Percentiles rank a stretch among this genome's conserved stretches.
Conservation (phyloP, 179 eudicot species). For the Kewa caespitosa region DNA sequence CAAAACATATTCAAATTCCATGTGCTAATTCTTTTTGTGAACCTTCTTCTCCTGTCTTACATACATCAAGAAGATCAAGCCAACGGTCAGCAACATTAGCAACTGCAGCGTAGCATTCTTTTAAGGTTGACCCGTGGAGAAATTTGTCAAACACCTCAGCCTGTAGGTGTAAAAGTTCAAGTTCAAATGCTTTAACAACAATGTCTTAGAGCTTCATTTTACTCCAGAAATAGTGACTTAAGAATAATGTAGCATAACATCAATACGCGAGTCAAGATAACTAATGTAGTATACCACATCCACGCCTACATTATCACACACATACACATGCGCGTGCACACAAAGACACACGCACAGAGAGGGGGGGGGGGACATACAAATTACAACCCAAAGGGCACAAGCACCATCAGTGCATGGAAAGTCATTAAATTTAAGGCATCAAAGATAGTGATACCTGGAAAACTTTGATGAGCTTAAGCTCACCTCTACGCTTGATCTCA, state of each 20-base stretch:
- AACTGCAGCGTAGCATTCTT: constrained; percentile 93
- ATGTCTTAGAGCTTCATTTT: background rate
- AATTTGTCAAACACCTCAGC: constrained; percentile 97
- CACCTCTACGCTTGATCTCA: constrained; percentile 99
- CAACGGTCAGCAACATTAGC: constrained; percentile 94
- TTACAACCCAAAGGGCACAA: background rate
- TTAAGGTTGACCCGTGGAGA: constrained; percentile 85
- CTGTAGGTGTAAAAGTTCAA: constrained; percentile 43
- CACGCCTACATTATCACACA: too few relatives aligned
- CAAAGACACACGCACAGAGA: too few relatives aligned
- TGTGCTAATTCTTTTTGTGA: background rate
- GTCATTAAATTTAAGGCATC: background rate
- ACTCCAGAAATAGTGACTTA: background rate
- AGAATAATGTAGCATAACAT: background rate
- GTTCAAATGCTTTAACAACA: constrained; percentile 5
- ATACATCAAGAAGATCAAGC: constrained; percentile 99
- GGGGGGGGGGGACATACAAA: too few relatives aligned
- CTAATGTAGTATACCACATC: too few relatives aligned
- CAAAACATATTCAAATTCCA: background rate
- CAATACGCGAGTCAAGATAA: background rate
- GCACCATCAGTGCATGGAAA: background rate
- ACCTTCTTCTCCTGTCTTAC: constrained; percentile 23
- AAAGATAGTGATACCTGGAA: constrained; percentile 67
- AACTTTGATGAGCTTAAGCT: constrained; percentile 99
- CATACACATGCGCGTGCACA: too few relatives aligned